Evolutionary conservation across 139 green algal genomes (phyloP), one percentile per base, ranked within the genome.

Genomic region (Eudorina sp.): DNA sequence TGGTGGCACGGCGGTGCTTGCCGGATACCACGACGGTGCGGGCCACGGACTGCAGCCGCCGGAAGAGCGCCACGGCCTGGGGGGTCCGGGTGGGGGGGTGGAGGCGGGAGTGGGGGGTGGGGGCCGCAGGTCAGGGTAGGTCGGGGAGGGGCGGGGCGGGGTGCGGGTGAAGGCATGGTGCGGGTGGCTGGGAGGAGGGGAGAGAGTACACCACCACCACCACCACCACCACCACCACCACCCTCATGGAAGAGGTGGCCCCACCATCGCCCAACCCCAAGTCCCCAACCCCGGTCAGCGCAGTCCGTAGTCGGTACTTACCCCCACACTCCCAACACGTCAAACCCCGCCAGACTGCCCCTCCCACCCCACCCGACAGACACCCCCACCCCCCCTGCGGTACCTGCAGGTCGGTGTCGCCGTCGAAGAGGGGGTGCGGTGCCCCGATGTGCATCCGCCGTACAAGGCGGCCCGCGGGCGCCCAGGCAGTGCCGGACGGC

Each of bases 371-470:
- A 0, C 41, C 25, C 7, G 27, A 40, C 0, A 2, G 8, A 25
- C 43, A 27, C 8, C 8, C 72, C 43, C 5, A 21, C 19, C 11
- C 43, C 43, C 41, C 25, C 23, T 8, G n/a, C 5, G 53, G 8
- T 41, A 86, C 79, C 79, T 86, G 79, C 58, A 76, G 3, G 58
- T 86, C 79, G 18, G 76, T 60, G 25, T 58, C 58, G 11, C 79
- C 79, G 41, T 86, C 79, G n/a, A 86, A 86, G 79, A 27, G n/a
- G 1, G 79, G 58, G 40, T 86, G 79, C 48, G 79, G 79, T 29
- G 60, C 60, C 11, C 79, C 79, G 0, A 86, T 29, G 58, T 86
- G 79, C 60, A 76, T 29, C 40, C 79, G 79, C 58, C 9, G 78
- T 4, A 72, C 27, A 2, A 29, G 62, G 34, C 70, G 34, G 25